Evolutionary conservation across 148 eudicot species (phyloP), one percentile per base, ranked within the genome.

Genomic region (Pharnaceum exiguum): DNA sequence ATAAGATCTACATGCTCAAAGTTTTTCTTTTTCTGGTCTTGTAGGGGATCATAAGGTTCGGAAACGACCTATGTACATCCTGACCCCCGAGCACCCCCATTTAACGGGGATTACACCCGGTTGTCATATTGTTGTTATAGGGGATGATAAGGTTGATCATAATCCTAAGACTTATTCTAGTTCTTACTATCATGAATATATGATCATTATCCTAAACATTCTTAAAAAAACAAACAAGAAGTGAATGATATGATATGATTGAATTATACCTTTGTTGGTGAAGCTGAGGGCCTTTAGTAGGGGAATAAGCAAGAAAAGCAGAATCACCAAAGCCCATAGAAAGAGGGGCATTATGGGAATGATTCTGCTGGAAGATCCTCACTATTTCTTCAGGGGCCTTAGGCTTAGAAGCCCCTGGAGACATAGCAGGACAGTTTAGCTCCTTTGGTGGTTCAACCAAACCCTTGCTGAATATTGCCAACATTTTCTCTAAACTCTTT

Each of bases 391-490:
- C 76, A 35, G 88, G 81, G 11, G 13, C 71, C 46, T 75, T 83
- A 17, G 85, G 61, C 45, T 67, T 25, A 9, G 32, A 12, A 49
- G 69, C 56, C n/a, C 54, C 46, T 32, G 49, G 18, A 21, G 21
- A 18, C 11, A 80, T 46, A 13, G 59, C 67, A 18, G 94, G 90
- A 82, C 97, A 81, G 21, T 90, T 66, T 12, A 90, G 72, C 74
- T 90, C 97, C 71, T 73, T 57, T 55, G 97, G 97, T 69, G 90
- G 71, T 56, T 86, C 72, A 22, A 80, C 84, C 77, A 90, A 57
- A 19, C 67, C 81, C 56, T 79, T 72, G 73, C 78, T 86, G 81
- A 90, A 90, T 32, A 86, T 77, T 44, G 82, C 88, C 88, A 90
- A 80, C 90, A 84, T 83, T 52, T 67, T 77, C 25, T 49, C 27